Evolutionary conservation across 805 yeast genomes (phyloP).

Genomic region (Yarrowia sp.): DNA sequence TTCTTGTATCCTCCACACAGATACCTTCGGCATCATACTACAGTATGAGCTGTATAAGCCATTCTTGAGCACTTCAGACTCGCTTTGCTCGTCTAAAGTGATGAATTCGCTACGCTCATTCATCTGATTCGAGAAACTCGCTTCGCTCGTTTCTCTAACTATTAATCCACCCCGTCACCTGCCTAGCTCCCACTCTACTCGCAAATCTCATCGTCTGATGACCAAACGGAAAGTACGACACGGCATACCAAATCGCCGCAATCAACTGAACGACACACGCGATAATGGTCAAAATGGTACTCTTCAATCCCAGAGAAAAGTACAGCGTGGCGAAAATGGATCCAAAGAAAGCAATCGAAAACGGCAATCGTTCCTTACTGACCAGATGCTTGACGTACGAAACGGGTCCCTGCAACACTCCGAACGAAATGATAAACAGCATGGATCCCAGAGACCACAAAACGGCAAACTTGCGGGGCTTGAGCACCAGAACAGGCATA

Average conservation of each 20-base stretch:
- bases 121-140: too few relatives aligned
- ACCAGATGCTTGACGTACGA: slow-evolving; percentile 71
- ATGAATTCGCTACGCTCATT: too few relatives aligned
- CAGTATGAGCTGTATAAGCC: too few relatives aligned
- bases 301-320: slow-evolving; percentile 66
- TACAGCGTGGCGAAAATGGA: slow-evolving; percentile 76
- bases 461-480: slow-evolving; percentile 86
- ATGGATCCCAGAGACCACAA: slow-evolving; percentile 89
- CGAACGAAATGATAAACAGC: slow-evolving; percentile 83
- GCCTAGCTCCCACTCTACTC: slow-evolving; percentile 55
- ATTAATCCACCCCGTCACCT: slow-evolving; percentile 48
- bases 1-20: too few relatives aligned
- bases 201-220: slow-evolving; percentile 67
- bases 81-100: too few relatives aligned
- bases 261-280: slow-evolving; percentile 74
- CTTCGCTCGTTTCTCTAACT: slow-evolving; percentile 30
- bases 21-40: too few relatives aligned
- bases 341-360: slow-evolving; percentile 76
- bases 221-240: slow-evolving; percentile 95
- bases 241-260: slow-evolving; percentile 85
- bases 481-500: slow-evolving; percentile 83
- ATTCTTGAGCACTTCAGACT: too few relatives aligned
- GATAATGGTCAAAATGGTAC: slow-evolving; percentile 71
- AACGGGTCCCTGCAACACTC: slow-evolving; percentile 88
- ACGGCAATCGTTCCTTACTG: slow-evolving; percentile 73